Evolutionary conservation across 306 rosid genomes (phyloP).

Genomic region (Lathyrus sativus): DNA sequence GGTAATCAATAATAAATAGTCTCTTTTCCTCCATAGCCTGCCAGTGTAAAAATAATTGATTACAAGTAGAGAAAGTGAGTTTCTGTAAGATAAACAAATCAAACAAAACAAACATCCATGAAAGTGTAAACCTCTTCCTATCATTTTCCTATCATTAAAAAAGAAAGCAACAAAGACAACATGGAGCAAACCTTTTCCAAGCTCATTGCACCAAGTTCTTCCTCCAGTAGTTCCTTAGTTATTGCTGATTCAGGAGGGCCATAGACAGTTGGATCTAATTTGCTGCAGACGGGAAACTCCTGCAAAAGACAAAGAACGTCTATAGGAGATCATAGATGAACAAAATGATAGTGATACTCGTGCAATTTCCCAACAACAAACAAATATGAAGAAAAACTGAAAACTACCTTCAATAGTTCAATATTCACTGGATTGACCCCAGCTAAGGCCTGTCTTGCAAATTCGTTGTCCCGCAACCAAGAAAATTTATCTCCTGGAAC

Average conservation of each 20-base stretch:
- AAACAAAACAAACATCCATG: constrained; percentile 4
- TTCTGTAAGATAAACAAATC: constrained; percentile 23
- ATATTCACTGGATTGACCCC: constrained; percentile 93
- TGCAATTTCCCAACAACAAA: neutral
- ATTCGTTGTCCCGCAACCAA: constrained; percentile 92
- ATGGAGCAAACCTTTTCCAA: constrained; percentile 61
- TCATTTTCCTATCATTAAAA: neutral
- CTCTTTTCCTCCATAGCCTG: constrained; percentile 89
- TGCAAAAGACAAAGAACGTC: constrained; percentile 37
- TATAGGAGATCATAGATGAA: constrained; percentile 22
- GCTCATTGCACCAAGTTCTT: constrained; percentile 75
- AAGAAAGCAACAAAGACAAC: constrained; percentile 17
- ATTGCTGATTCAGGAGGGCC: constrained; percentile 83
- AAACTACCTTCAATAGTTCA: constrained; percentile 76
- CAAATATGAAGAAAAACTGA: constrained; percentile 42
- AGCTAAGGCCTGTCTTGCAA: constrained; percentile 86
- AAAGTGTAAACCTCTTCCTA: neutral
- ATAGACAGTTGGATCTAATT: constrained; percentile 66
- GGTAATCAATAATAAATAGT: constrained; percentile 80
- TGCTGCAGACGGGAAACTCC: constrained; percentile 85
- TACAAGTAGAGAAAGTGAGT: constrained; percentile 21
- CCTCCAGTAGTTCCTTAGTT: constrained; percentile 76
- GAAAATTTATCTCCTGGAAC: constrained; percentile 76
- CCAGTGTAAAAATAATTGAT: constrained; percentile 26
- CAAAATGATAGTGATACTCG: constrained; percentile 14